phyloP scores from a whole-genome alignment of 2,329 filamentous ascomycete genomes.

The Chrysosporium keratinophilum region DNA sequence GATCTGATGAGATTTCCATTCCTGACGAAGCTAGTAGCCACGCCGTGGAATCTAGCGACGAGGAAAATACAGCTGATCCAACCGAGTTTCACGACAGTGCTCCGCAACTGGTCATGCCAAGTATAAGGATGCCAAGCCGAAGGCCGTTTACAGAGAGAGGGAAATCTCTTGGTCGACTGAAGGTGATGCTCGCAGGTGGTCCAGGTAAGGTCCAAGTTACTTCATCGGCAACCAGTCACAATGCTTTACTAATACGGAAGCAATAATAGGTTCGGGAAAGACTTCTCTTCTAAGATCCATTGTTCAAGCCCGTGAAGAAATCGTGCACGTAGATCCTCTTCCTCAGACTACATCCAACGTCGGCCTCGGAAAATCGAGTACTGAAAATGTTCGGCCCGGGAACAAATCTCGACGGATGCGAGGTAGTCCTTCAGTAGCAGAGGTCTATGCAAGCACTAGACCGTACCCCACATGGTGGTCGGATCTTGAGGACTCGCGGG shows the following conservation, averaged over 20 bases:
- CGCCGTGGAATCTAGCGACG: conserved; percentile 45
- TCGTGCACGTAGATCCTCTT: conserved; percentile 76
- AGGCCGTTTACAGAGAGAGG: conserved; percentile 83
- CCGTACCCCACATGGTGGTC: conserved; percentile 87
- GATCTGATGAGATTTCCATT: conserved; percentile 48
- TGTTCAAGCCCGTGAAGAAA: conserved; percentile 75
- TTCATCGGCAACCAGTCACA: background rate
- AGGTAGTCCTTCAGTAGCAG: conserved; percentile 40
- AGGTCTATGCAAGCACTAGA: conserved; percentile 69
- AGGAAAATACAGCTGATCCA: conserved; percentile 36
- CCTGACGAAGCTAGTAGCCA: conserved; percentile 48
- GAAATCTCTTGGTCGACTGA: conserved; percentile 72
- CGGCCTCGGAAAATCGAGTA: conserved; percentile 12
- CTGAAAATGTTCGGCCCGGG: conserved; percentile 18
- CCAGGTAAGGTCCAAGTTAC: conserved; percentile 45
- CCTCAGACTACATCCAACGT: conserved; percentile 18
- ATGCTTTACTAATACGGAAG: conserved; percentile 4
- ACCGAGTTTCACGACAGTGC: conserved; percentile 30
- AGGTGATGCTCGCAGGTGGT: conserved; percentile 75
- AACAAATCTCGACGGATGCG: conserved; percentile 15
- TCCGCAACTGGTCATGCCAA: conserved; percentile 94
- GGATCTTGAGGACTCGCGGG: conserved; percentile 57
- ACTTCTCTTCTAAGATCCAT: conserved; percentile 82
- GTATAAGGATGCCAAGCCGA: conserved; percentile 78
- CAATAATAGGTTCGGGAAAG: conserved; percentile 62